Evolutionary conservation across 305 asterid species (phyloP), one percentile per base, ranked within the genome.

Genomic region (Fraxinus albicans): DNA sequence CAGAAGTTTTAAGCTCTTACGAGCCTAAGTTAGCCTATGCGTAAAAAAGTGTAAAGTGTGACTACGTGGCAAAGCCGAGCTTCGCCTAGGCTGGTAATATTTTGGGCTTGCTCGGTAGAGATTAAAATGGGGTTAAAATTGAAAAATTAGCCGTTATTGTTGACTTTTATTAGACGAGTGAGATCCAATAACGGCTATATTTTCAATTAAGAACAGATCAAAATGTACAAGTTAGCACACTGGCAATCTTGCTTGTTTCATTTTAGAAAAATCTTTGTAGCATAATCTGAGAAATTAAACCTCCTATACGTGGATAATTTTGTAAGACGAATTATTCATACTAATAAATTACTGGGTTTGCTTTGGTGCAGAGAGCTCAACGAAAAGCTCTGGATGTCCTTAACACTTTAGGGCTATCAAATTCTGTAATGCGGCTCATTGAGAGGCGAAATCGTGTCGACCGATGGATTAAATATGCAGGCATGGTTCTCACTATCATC

Each of bases 361-460:
- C 38, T 44, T 86, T 83, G 82, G 72, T 91, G 89, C 92, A 96
- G 99, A 90, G 95, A 83, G 98, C 98, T 84, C 99, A 93, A 86
- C 85, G 98, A 89, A 94, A 96, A 87, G 97, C 98, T 67, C 88
- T 96, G 85, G 98, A 96, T 83, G 98, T 94, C 50, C 95, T 96
- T 50, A 96, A 96, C 91, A 93, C 95, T 21, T 63, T 94, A 85
- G 98, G 98, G 79, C 92, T 96, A 33, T 96, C 98, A 55, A 96
- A 93, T 86, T 92, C 98, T 79, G 87, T 94, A 42, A 77, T 94
- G 89, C 89, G 97, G 89, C 90, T 96, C 83, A 94, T 96, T 4
- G 98, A 96, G 88, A 94, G 95, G 92, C 92, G 98, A 77, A 96
- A 89, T 80, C 98, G 97, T 34, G 81, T 87, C 12, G 99, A 94